phyloP scores from a whole-genome alignment of 2,329 filamentous ascomycete genomes.

The Setomelanomma holmii region DNA sequence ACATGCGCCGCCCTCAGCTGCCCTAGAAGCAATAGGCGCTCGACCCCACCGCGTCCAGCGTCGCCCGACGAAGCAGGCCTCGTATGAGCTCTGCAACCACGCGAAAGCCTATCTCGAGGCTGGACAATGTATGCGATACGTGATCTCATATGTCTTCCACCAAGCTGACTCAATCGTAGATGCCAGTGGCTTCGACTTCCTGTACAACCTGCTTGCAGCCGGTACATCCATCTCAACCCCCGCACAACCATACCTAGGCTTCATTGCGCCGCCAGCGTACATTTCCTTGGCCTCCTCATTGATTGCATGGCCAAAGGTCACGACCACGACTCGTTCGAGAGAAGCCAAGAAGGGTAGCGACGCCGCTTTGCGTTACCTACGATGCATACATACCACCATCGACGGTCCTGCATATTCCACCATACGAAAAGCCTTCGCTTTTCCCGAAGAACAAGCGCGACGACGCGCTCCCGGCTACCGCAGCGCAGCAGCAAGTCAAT shows the following conservation, averaged over 20 bases:
- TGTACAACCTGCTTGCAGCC: constrained; percentile 42
- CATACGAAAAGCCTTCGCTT: constrained; percentile 75
- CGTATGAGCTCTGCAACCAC: constrained; percentile 46
- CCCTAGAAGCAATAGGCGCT: constrained; percentile 30
- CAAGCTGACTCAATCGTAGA: constrained; percentile 29
- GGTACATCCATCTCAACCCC: constrained; percentile 43
- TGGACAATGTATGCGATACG: constrained; percentile 35
- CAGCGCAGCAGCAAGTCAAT: constrained; percentile 29
- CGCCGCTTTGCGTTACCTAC: constrained; percentile 73
- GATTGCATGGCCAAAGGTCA: constrained; percentile 80
- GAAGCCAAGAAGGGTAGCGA: constrained; percentile 70
- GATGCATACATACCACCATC: constrained; percentile 67
- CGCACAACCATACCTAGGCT: constrained; percentile 55
- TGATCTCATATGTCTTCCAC: background rate
- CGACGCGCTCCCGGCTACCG: constrained; percentile 27
- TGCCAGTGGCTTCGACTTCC: constrained; percentile 42
- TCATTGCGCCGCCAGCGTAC: constrained; percentile 73
- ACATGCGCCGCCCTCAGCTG: constrained; percentile 3
- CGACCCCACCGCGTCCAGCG: constrained; percentile 35
- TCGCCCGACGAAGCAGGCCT: constrained; percentile 40
- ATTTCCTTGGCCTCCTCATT: constrained; percentile 81
- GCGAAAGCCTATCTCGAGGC: constrained; percentile 47
- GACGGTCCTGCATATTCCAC: constrained; percentile 72
- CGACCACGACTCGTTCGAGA: constrained; percentile 70
- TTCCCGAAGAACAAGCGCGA: constrained; percentile 51